These are phyloP conservation scores for Fusarium papillatum DNA, from an alignment of 2,329 filamentous ascomycete species.

Conservation along the genomic window DNA sequence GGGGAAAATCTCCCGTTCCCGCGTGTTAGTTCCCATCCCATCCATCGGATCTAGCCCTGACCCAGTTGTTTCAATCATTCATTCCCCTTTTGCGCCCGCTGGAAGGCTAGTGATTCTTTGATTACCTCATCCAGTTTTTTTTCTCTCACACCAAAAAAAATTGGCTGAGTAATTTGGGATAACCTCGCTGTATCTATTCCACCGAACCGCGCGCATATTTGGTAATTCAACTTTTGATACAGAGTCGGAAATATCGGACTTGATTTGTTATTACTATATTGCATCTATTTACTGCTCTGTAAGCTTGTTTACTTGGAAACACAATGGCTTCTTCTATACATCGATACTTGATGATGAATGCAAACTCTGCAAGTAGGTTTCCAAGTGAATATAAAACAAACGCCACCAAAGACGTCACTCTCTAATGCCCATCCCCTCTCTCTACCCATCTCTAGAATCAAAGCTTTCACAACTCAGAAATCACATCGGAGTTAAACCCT, in stretches of 20 bases:
- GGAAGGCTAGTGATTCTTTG: background rate
- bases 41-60: constrained; percentile 2
- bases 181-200: background rate
- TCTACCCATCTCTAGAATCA: background rate
- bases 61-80: background rate
- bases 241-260: background rate
- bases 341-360: background rate
- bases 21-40: background rate
- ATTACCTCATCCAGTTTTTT: background rate
- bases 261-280: background rate
- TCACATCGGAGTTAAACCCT: background rate
- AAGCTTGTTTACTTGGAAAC: background rate
- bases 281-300: background rate
- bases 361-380: constrained; percentile 6
- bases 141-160: background rate
- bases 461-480: background rate
- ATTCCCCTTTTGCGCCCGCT: background rate
- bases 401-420: background rate
- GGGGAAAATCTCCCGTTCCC: background rate
- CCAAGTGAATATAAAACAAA: background rate
- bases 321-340: background rate
- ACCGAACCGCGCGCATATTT: background rate
- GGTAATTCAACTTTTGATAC: background rate
- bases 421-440: background rate
- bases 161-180: background rate